Evolutionary conservation across 2,329 filamentous ascomycete species (phyloP), one percentile per base, ranked within the genome.

Genomic region (Beauveria pseudobassiana): DNA sequence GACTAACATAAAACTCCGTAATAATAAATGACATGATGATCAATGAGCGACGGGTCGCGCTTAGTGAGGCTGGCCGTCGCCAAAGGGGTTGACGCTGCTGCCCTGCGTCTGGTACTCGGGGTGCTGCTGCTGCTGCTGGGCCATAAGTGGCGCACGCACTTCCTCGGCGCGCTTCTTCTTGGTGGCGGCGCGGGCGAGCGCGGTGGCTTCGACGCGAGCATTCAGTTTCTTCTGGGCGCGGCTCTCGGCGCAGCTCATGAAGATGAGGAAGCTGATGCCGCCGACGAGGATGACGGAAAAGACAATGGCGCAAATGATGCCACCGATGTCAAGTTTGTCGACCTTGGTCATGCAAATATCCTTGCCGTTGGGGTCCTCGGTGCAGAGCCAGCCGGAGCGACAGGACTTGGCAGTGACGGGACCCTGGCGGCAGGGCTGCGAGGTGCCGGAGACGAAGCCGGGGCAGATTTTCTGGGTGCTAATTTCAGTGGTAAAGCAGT

Each of bases 191-290:
- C 78, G 78, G 54, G 78, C 79, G 56, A 80, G 77, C 28, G 76
- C 77, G n/a, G 76, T 77, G 50, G 79, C 79, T 72, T 84, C 81
- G 63, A 76, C 76, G 65, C 77, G 76, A 63, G 77, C 77, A 59
- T 71, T 71, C 40, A 76, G 70, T 52, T 74, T 72, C 69, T 75
- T 76, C 67, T 81, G 75, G 66, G 74, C 65, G 69, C 71, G 71
- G 66, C 77, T 74, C 66, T 85, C 82, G 64, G 74, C 74, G 75
- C 77, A 80, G 78, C 80, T 84, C 65, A 79, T 73, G 75, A 79
- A 79, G 68, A 78, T 76, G 61, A 85, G 70, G 64, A 72, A 66
- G 53, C 67, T 71, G 63, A 79, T 63, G 65, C 74, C 71, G 57
- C 74, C 49, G 64, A 72, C 69, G 64, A 79, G 67, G 63, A 70